Conservation (phyloP, 495 filamentous ascomycete species). For the Beverwykella pulmonaria region DNA sequence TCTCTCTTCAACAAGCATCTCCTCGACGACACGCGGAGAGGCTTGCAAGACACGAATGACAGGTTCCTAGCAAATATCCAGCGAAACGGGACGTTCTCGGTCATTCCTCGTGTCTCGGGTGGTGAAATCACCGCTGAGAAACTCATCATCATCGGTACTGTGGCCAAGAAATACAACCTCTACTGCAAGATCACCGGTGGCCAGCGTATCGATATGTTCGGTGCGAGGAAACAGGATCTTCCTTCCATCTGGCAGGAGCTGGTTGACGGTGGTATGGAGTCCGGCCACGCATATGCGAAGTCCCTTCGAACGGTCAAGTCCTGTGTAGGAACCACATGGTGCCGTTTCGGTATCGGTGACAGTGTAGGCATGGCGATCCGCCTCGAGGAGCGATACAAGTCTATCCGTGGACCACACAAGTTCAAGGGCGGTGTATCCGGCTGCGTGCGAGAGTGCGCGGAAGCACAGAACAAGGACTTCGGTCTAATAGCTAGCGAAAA, state of each 20-base stretch:
- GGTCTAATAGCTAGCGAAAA: slow-evolving; percentile 94
- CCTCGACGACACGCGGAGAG: slow-evolving; percentile 73
- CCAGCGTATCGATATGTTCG: slow-evolving; percentile 95
- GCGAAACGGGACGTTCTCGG: slow-evolving; percentile 89
- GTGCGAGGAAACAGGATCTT: slow-evolving; percentile 89
- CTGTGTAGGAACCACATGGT: slow-evolving; percentile 96
- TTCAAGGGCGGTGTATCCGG: slow-evolving; percentile 92
- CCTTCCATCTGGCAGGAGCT: slow-evolving; percentile 85
- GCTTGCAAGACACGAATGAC: slow-evolving; percentile 94
- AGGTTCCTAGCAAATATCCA: slow-evolving; percentile 93
- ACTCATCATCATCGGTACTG: slow-evolving; percentile 82
- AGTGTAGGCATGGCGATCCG: slow-evolving; percentile 96
- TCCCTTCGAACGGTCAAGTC: slow-evolving; percentile 89
- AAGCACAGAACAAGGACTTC: slow-evolving; percentile 96
- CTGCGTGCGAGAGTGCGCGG: slow-evolving; percentile 91
- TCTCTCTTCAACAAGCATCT: slow-evolving; percentile 85
- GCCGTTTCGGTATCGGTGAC: slow-evolving; percentile 88
- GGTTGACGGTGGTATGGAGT: slow-evolving; percentile 91
- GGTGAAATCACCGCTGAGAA: slow-evolving; percentile 94
- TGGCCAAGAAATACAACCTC: slow-evolving; percentile 84
- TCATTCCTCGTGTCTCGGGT: slow-evolving; percentile 81
- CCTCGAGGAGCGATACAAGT: slow-evolving; percentile 93
- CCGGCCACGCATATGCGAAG: slow-evolving; percentile 93
- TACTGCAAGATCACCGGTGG: slow-evolving; percentile 97
- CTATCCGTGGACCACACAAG: slow-evolving; percentile 87